These are phyloP conservation scores for Rhododendron vialii DNA, from an alignment of 148 eudicot genomes.

Conservation along the genomic window DNA sequence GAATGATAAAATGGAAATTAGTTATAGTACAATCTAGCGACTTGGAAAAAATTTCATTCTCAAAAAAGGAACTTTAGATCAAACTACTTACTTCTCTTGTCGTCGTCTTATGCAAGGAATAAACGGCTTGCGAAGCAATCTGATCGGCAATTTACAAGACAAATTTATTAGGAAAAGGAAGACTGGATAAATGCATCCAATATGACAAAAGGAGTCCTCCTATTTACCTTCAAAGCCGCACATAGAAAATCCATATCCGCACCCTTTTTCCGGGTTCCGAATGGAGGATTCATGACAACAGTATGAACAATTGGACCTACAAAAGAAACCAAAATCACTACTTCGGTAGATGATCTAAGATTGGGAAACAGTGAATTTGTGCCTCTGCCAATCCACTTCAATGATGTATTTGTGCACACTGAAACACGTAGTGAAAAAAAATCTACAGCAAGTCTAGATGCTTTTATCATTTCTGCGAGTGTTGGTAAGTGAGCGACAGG, in stretches of 20 bases:
- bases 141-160: slow-evolving; percentile 18
- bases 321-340: slow-evolving; percentile 10
- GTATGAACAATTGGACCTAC: slow-evolving; percentile 71
- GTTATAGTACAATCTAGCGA: not conserved
- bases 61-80: not conserved
- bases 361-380: not conserved
- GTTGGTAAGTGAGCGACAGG: not conserved
- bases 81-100: slow-evolving; percentile 75
- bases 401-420: not conserved
- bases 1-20: not conserved
- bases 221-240: slow-evolving; percentile 64
- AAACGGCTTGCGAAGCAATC: slow-evolving; percentile 88
- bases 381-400: not conserved
- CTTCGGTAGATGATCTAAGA: slow-evolving; percentile 7
- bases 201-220: not conserved
- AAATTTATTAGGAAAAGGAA: not conserved
- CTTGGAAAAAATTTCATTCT: not conserved
- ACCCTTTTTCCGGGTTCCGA: slow-evolving; percentile 93
- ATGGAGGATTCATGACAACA: slow-evolving; percentile 98
- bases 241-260: slow-evolving; percentile 94
- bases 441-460: not conserved
- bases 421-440: not conserved
- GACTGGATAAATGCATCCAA: not conserved
- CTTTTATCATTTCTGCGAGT: not conserved
- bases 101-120: slow-evolving; percentile 90